These are phyloP conservation scores for Cicer judaicum DNA, from an alignment of 306 rosid genomes.

Conservation along the genomic window DNA sequence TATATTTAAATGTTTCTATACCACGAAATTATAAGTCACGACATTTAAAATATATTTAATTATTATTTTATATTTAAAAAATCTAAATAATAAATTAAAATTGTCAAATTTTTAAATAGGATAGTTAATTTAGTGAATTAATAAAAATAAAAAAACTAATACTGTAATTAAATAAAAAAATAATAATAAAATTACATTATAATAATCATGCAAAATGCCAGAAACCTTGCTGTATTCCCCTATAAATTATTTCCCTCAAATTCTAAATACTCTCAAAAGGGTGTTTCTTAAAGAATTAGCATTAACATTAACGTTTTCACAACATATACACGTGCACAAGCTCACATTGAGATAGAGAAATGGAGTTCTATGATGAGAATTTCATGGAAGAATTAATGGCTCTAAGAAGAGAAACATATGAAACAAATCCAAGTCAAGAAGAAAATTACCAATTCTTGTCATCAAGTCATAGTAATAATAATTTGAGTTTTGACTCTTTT, in stretches of 20 bases:
- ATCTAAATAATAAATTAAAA: too few species aligned
- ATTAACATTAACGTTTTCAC: conserved; percentile 57
- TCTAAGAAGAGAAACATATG: conserved; percentile 69
- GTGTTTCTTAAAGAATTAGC: conserved; percentile 52
- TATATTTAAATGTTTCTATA: too few species aligned
- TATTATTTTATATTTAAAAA: too few species aligned
- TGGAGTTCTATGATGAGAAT: conserved; percentile 68
- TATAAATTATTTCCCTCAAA: conserved; percentile 57
- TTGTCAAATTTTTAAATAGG: too few species aligned
- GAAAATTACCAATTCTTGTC: conserved; percentile 58
- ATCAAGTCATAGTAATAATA: background rate
- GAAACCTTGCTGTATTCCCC: conserved; percentile 45
- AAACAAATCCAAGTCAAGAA: conserved; percentile 59
- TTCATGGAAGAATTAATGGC: conserved; percentile 74
- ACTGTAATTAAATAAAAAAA: too few species aligned
- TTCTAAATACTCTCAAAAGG: conserved; percentile 52
- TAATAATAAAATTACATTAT: too few species aligned
- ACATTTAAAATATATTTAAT: too few species aligned
- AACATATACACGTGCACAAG: conserved; percentile 34
- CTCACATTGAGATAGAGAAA: conserved; percentile 38
- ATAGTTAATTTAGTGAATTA: too few species aligned
- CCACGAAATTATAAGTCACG: too few species aligned
- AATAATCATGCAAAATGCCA: conserved; percentile 33
- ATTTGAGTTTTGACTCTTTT: conserved; percentile 49
- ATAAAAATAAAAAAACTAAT: too few species aligned